A percentile compares a stretch with the other conserved stretches of the same genome.
These are phyloP conservation scores for Penicillium sp. DNA, from an alignment of 2,329 filamentous ascomycete genomes.

Conservation along the genomic window DNA sequence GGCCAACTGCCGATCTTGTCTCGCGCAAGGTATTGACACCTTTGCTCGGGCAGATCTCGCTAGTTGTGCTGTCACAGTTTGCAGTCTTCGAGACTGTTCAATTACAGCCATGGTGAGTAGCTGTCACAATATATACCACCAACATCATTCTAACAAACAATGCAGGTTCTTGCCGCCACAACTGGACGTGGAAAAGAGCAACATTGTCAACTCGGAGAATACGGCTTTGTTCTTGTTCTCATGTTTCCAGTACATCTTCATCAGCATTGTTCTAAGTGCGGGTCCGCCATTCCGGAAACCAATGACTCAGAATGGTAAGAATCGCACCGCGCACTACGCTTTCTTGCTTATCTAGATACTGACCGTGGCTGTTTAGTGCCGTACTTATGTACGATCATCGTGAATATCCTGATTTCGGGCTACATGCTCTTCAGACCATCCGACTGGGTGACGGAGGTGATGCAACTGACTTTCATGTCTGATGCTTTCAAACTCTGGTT, in stretches of 20 bases:
- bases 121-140: not conserved
- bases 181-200: slow-evolving; percentile 74
- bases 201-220: slow-evolving; percentile 89
- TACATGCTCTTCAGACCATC: slow-evolving; percentile 82
- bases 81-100: slow-evolving; percentile 72
- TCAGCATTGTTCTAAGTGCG: slow-evolving; percentile 85
- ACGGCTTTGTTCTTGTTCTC: slow-evolving; percentile 85
- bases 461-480: slow-evolving; percentile 82
- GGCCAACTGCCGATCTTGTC: slow-evolving; percentile 88
- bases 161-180: slow-evolving; percentile 74
- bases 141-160: slow-evolving; percentile 17
- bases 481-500: slow-evolving; percentile 71
- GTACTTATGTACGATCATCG: slow-evolving; percentile 73
- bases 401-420: slow-evolving; percentile 65
- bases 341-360: slow-evolving; percentile 13
- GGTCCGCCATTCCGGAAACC: slow-evolving; percentile 84
- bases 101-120: slow-evolving; percentile 69
- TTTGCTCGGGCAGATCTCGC: slow-evolving; percentile 79
- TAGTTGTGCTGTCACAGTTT: slow-evolving; percentile 76
- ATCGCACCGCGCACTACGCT: slow-evolving; percentile 6
- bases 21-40: slow-evolving; percentile 89
- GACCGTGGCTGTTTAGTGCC: slow-evolving; percentile 59
- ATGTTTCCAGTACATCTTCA: slow-evolving; percentile 92
- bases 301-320: slow-evolving; percentile 74
- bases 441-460: slow-evolving; percentile 66